Base-by-base conservation (phyloP, 345 rosid genomes). In the Euclidium syriacum region DNA sequence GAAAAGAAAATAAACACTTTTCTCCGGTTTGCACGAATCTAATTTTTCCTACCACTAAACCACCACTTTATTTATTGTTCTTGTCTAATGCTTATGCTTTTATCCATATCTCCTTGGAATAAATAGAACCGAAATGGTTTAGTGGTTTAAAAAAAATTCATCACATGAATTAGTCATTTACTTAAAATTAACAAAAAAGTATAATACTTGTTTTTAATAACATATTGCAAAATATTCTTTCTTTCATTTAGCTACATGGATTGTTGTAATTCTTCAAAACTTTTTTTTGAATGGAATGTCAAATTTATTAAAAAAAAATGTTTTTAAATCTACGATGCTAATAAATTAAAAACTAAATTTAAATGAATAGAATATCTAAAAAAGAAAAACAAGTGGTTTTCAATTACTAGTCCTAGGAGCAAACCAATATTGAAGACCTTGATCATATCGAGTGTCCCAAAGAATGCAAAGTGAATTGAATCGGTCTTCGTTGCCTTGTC, bases 31-130 rank as follows among this genome's bases (percentile, higher is more conserved):
- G 35, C 38, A 16, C 46, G 52, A 58, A 59, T 60, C 73, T 52
- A 19, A 15, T 23, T 24, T 46, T 41, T 9, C 66, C 38, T 68
- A 41, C 60, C 67, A 68, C 39, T 52, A 59, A 50, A 67, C 26
- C 44, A 22, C 36, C n/a, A 14, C 51, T 24, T 44, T 23, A 5
- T 26, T 7, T 7, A 5, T 35, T 12, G 26, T 32, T 63, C 15
- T 26, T 52, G 68, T 40, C 41, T 49, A 62, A 49, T 38, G 67
- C 35, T 18, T 62, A 49, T 38, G 67, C 35, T 18, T 62, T 15
- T 25, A 39, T 36, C 9, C 36, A 48, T 62, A 47, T 44, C 33
- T 35, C 57, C 19, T 34, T 24, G 36, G 35, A 27, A 48, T 24
- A 16, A 7, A 55, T 38, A 15, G 10, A 15, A 14, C 3, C 36